Evolutionary conservation across 305 asterid species (phyloP).

Genomic region (Fraxinus sp.): DNA sequence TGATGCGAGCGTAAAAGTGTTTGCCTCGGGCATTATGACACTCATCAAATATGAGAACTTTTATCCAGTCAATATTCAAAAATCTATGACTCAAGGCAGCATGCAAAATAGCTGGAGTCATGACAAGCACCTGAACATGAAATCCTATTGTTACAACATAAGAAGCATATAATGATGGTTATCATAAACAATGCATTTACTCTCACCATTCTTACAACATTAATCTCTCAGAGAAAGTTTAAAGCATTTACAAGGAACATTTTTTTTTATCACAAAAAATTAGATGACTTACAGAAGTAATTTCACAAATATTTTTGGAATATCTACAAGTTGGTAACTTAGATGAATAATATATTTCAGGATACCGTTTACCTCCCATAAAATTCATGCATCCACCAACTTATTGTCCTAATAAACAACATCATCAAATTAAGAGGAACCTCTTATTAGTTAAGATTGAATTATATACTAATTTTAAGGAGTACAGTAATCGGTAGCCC

Average conservation of each 20-base stretch:
- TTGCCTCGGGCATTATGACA: conserved; percentile 81
- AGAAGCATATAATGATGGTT: background rate
- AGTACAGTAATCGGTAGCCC: background rate
- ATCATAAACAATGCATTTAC: background rate
- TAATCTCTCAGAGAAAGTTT: background rate
- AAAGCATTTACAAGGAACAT: background rate
- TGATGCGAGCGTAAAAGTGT: conserved; percentile 64
- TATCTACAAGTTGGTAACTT: background rate
- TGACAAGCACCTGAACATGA: conserved; percentile 74
- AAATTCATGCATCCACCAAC: background rate
- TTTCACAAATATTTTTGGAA: background rate
- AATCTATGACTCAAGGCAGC: conserved; percentile 64
- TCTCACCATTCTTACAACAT: background rate
- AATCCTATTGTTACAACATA: conserved; percentile 2
- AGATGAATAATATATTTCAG: background rate
- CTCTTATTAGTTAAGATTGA: background rate
- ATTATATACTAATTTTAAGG: background rate
- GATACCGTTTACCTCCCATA: background rate
- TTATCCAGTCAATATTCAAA: conserved; percentile 52
- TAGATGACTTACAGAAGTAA: background rate
- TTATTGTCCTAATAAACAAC: background rate
- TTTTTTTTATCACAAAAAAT: background rate
- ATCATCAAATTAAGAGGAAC: background rate
- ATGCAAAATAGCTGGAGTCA: conserved; percentile 78
- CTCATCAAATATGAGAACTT: conserved; percentile 77